Evolutionary conservation across 2,329 filamentous ascomycete species (phyloP), one percentile per base, ranked within the genome.

Genomic region (Colletotrichum australisinense): DNA sequence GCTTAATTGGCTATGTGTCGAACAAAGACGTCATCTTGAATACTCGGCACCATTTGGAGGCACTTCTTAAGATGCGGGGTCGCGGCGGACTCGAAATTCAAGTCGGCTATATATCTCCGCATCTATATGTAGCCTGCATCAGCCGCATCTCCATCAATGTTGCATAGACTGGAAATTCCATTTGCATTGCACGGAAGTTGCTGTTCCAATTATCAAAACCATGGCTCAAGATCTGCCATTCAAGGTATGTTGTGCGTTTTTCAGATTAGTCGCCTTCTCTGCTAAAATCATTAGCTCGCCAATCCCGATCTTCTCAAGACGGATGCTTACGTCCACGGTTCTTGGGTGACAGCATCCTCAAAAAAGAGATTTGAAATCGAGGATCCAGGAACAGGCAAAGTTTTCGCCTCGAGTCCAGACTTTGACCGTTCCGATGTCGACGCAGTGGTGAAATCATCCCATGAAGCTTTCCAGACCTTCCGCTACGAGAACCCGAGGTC

Each of bases 381-480:
- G 11, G 88, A 90, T 68, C 88, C 88, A 0, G 88, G 88, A 42
- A 86, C 85, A 2, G 85, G 85, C 74, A 81, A 82, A 56, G 75
- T 82, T 3, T 90, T 87, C 86, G 84, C 86, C 1, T 85, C 84
- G 9, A 87, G 86, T 73, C 84, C 88, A 0, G 84, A 87, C 75
- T 87, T 84, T 75, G 79, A 80, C 12, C 79, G 81, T 22, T 78
- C 78, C 12, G 84, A 86, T 35, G 81, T 85, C 30, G 82, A 84
- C 52, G 73, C 67, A 3, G 83, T 83, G 2, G 83, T 85, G 5
- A 69, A 78, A 28, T 80, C 83, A 1, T 76, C 81, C 5, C 77
- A 85, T 53, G 73, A 76, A 0, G 83, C 84, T 1, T 83, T 86
- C 76, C 78, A 80, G 16, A 77, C 74, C 0, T 85, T 84, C 76